A percentile compares a stretch with the other conserved stretches of the same genome.
Evolutionary conservation across 2,329 filamentous ascomycete species (phyloP).

Genomic region (Chaetomiaceae sp.): DNA sequence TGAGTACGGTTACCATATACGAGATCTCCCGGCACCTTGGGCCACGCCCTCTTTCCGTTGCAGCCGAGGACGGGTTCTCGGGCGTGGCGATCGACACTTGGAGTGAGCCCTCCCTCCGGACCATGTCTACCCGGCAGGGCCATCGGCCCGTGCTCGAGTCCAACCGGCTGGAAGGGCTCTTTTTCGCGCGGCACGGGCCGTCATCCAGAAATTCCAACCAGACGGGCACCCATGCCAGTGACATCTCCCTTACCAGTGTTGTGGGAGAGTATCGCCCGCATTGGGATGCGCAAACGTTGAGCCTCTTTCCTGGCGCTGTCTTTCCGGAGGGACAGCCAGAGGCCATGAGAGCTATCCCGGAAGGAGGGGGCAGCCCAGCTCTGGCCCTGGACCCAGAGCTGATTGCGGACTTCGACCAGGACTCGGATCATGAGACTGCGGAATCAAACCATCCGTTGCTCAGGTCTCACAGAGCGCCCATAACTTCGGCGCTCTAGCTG

Average conservation of each 20-base stretch:
- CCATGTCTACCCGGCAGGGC: background rate
- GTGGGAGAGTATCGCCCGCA: conserved; percentile 4
- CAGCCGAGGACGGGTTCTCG: conserved; percentile 8
- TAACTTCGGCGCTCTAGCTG: background rate
- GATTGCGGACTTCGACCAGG: background rate
- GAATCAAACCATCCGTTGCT: conserved; percentile 18
- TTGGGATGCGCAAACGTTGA: conserved; percentile 19
- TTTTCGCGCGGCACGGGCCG: conserved; percentile 16
- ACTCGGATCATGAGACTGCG: conserved; percentile 2
- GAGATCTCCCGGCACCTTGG: conserved; percentile 3
- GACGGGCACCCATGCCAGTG: conserved; percentile 11
- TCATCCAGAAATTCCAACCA: conserved; percentile 11
- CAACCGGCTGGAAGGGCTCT: conserved; percentile 7
- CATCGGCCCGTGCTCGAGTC: conserved; percentile 3
- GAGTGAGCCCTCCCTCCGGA: conserved; percentile 10
- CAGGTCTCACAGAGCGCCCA: background rate
- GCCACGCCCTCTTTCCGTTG: background rate
- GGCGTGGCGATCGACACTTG: conserved; percentile 11
- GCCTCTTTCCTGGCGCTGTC: conserved; percentile 2
- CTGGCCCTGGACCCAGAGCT: too few relatives aligned
- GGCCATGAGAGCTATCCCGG: background rate
- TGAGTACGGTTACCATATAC: conserved; percentile 18
- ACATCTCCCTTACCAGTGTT: conserved; percentile 18
- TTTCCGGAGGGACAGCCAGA: background rate
- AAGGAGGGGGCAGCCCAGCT: background rate